Evolutionary conservation across 2,329 filamentous ascomycete species (phyloP), one percentile per base, ranked within the genome.

Genomic region (Pestalotiopsis sp.): DNA sequence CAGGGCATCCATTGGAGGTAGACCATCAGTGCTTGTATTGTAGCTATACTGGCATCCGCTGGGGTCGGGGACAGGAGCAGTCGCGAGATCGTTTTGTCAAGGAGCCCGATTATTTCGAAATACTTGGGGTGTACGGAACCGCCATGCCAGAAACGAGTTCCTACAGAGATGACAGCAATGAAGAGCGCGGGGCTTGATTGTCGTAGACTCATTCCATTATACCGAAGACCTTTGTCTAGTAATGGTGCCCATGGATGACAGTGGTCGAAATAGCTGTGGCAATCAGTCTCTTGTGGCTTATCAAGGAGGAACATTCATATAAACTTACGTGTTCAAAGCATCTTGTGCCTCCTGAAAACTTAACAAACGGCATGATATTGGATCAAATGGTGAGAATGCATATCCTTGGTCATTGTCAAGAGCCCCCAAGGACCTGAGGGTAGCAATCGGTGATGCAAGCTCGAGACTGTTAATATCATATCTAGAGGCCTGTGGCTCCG

Each of bases 1-100:
- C 63, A 65, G n/a, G 63, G 63, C 63, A 65, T 65, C 63, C 63
- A 65, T 56, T 65, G 63, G n/a, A 65, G 45, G 45, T 65, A 65
- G 11, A 65, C 14, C 63, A 65, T 65, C 36, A 65, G 41, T n/a
- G 63, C 63, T 56, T 36, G 63, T 6, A 65, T 56, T 17, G 63
- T 45, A 17, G 20, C 23, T 25, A 65, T 14, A 25, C 45, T 65
- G n/a, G 41, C 63, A 49, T 65, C 63, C n/a, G n/a, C 17, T 23
- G 63, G 45, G 31, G 63, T 49, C 1, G 63, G 63, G 23, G 17
- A 56, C 4, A 65, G n/a, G 20, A 56, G 39, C 52, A 65, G 63
- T 17, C 23, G 63, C 17, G 63, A 65, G n/a, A 65, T 65, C 14
- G 63, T 41, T 17, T 49, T 56, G 20, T 65, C 63, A 2, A 49